Percentiles rank a stretch among this genome's conserved stretches.
These are phyloP conservation scores for Laburnicola sp. DNA, from an alignment of 2,329 filamentous ascomycete genomes.

Conservation along the genomic window DNA sequence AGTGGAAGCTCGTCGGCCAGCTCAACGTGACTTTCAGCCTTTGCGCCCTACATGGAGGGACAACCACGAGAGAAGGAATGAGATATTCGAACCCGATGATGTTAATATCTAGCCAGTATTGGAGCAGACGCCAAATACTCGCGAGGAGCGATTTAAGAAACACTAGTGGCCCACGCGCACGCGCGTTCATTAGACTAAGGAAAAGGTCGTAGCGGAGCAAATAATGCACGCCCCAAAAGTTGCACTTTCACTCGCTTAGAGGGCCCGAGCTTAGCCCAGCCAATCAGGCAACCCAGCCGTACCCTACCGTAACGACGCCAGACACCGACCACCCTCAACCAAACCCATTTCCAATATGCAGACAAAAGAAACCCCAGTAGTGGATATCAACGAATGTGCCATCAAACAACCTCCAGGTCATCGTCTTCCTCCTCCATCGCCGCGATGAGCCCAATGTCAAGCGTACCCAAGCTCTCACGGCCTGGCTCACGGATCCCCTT, in stretches of 20 bases:
- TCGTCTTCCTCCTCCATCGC: conserved; percentile 51
- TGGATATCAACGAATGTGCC: conserved; percentile 20
- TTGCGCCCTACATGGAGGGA: no score
- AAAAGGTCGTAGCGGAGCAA: conserved; percentile 19
- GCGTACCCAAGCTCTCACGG: conserved; percentile 48
- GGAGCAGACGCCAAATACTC: background rate
- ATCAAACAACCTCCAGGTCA: conserved; percentile 53
- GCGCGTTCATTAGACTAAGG: conserved; percentile 15
- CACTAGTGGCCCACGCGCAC: background rate
- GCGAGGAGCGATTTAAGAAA: background rate
- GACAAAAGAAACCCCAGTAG: conserved; percentile 11
- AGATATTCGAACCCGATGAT: no score
- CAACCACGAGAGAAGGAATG: no score
- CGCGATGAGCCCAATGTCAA: conserved; percentile 41
- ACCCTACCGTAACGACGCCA: background rate
- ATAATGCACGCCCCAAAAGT: conserved; percentile 21
- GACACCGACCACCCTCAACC: conserved; percentile 12
- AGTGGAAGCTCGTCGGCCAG: conserved; percentile 16
- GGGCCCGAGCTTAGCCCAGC: conserved; percentile 21
- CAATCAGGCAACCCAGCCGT: conserved; percentile 29
- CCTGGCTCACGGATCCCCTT: conserved; percentile 56
- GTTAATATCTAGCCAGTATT: no score
- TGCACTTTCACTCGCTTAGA: conserved; percentile 33
- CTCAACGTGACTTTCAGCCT: background rate
- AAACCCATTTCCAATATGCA: conserved; percentile 3